Percentiles rank a stretch among this genome's conserved stretches.
phyloP scores from a whole-genome alignment of 2,329 filamentous ascomycete species.

The Penicillium verrucosum region DNA sequence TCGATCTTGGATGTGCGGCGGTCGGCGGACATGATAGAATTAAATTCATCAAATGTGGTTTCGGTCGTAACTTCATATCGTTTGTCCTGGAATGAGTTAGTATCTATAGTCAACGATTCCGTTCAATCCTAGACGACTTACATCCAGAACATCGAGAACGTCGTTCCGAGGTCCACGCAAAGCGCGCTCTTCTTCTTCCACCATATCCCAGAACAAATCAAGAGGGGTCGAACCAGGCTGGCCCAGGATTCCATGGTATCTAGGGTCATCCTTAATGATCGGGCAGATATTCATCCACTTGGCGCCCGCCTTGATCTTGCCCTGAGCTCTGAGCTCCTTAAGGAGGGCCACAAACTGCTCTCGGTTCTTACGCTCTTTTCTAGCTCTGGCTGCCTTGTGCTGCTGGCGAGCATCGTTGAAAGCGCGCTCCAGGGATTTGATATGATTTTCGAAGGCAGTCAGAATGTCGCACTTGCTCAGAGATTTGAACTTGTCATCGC shows the following conservation, averaged over 20 bases:
- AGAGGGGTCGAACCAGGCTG: slow-evolving; percentile 80
- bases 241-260: slow-evolving; percentile 79
- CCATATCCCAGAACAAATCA: slow-evolving; percentile 91
- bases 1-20: slow-evolving; percentile 84
- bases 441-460: slow-evolving; percentile 89
- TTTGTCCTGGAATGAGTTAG: slow-evolving; percentile 65
- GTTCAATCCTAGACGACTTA: slow-evolving; percentile 46
- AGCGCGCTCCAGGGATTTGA: slow-evolving; percentile 83
- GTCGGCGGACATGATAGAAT: slow-evolving; percentile 77
- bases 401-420: slow-evolving; percentile 90
- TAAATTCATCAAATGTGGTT: slow-evolving; percentile 86
- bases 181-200: slow-evolving; percentile 91
- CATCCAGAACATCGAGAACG: slow-evolving; percentile 83
- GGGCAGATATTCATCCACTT: slow-evolving; percentile 85
- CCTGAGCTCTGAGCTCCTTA: slow-evolving; percentile 66
- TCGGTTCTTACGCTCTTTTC: slow-evolving; percentile 80
- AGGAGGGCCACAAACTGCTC: slow-evolving; percentile 77
- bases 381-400: slow-evolving; percentile 74
- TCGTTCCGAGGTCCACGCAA: slow-evolving; percentile 77
- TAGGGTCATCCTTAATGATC: slow-evolving; percentile 72
- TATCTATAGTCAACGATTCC: not conserved
- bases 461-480: slow-evolving; percentile 87
- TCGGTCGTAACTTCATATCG: slow-evolving; percentile 84
- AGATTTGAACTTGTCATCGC: slow-evolving; percentile 78
- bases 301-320: slow-evolving; percentile 81